Evolutionary conservation across 345 rosid species (phyloP), one percentile per base, ranked within the genome.

Genomic region (Ceriops decandra): DNA sequence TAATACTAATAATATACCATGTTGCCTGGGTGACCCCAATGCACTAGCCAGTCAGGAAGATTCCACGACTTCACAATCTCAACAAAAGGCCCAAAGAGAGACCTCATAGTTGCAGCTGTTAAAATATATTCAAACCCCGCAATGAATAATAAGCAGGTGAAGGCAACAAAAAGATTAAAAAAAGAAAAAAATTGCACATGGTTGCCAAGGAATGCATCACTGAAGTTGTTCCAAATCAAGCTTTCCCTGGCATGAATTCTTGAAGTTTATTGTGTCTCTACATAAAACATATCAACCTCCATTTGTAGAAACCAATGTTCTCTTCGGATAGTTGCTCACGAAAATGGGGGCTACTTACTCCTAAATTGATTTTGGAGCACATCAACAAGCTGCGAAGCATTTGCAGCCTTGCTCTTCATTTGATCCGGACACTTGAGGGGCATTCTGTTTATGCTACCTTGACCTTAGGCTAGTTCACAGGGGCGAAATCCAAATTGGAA

Each of bases 11-110:
- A 31, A 32, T 21, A 49, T 82, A 86, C 96, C 96, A 91, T 91
- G 83, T 89, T 91, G 46, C 96, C 97, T 1, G 93, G 96, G 69
- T 91, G 96, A 28, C 95, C 98, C 97, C 97, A 95, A 28, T 95
- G 99, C 62, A 93, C 93, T 49, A 93, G 96, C 96, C 93, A 90
- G 24, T 58, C 90, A 64, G 96, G 97, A 65, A 91, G 89, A 77
- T 84, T 87, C 82, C 60, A 82, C 9, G 93, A 81, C 72, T 87
- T 85, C 62, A 95, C 90, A 70, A 88, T 73, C 85, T 95, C 96
- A 80, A 80, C 95, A 62, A 89, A 82, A 13, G 99, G 97, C 58
- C 83, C 89, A 51, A 84, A 72, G 11, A 84, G 78, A 81, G 95
- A 86, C 66, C 80, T 87, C 62, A 89, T 82, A 33, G 83, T 73